Evolutionary conservation across 495 filamentous ascomycete genomes (phyloP), one percentile per base, ranked within the genome.

Genomic region (Penicillium angulare): DNA sequence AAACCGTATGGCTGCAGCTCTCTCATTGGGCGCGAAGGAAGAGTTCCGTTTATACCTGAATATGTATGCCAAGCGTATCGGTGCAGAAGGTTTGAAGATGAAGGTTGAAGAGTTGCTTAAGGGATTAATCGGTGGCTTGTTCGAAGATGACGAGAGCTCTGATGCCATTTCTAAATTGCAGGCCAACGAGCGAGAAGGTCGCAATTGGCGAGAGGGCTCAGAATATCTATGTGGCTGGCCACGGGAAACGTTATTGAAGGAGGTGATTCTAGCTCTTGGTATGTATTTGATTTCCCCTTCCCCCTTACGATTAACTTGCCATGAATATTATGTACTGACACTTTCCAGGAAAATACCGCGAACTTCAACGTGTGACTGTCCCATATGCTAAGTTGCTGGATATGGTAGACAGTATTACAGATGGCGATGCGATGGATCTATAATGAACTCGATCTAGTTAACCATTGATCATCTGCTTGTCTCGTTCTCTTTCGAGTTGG

Each of bases 51-150:
- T 95, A 2, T 96, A 96, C 60, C 68, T 97, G 5, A 85, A 89
- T 55, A 97, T 97, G 89, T 99, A 97, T 57, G 92, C 89, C 2
- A 97, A 95, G 71, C 82, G 95, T 3, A 82, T 99, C 22, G 93
- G 95, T 1, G 89, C 89, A 0, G 95, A 99, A 62, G 91, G 91
- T 0, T 68, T 90, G 54, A 83, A 84, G 58, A 75, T 77, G 31
- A 99, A 97, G 69, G 89, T 97, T 1, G 93, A 96, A 59, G 95
- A 97, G 74, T 67, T 99, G 7, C 68, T 97, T 26, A 84, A 87
- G 50, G 84, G 83, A 27, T 68, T 98, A 39, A 72, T 92, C 18
- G 91, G 93, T 12, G 86, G 86, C 3, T 66, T 92, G 3, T 75
- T 72, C 36, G 76, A 81, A 18, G 75, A 79, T 17, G 78, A 77